Evolutionary conservation across 2,329 filamentous ascomycete species (phyloP).

Genomic region (Mycogone perniciosa): DNA sequence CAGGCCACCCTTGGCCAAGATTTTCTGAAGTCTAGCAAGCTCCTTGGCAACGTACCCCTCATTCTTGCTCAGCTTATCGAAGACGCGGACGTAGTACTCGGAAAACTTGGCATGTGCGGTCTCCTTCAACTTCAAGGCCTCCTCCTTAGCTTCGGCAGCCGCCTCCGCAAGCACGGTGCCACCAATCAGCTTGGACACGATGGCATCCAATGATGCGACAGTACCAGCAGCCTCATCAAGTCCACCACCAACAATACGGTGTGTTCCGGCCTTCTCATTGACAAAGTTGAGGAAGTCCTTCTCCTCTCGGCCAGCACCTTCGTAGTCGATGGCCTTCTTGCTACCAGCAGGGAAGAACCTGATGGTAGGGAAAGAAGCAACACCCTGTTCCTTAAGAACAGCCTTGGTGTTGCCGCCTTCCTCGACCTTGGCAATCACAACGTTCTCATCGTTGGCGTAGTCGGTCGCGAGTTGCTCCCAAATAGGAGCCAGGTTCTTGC

Average conservation of each 20-base stretch:
- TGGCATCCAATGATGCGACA: constrained; percentile 66
- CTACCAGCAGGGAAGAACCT: constrained; percentile 92
- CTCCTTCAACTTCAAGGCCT: constrained; percentile 58
- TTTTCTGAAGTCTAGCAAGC: constrained; percentile 67
- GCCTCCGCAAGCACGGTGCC: constrained; percentile 57
- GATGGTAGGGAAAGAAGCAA: constrained; percentile 90
- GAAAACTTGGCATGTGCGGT: constrained; percentile 67
- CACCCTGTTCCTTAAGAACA: constrained; percentile 66
- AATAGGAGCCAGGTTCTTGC: constrained; percentile 84
- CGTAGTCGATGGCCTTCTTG: constrained; percentile 64
- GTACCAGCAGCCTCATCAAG: constrained; percentile 76
- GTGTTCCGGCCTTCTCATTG: constrained; percentile 83
- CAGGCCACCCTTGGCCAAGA: constrained; percentile 81
- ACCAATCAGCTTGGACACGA: constrained; percentile 68
- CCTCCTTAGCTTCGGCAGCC: constrained; percentile 64
- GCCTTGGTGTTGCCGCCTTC: constrained; percentile 81
- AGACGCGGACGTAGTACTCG: constrained; percentile 89
- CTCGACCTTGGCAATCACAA: constrained; percentile 92
- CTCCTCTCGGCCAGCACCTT: constrained; percentile 64
- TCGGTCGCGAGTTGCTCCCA: constrained; percentile 84
- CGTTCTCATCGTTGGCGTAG: constrained; percentile 69
- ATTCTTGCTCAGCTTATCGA: constrained; percentile 76
- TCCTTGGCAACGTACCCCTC: constrained; percentile 80
- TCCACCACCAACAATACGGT: constrained; percentile 74
- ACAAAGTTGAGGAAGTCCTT: constrained; percentile 70